phyloP scores from a whole-genome alignment of 441 rosid species.

The Gossypium lobatum region DNA sequence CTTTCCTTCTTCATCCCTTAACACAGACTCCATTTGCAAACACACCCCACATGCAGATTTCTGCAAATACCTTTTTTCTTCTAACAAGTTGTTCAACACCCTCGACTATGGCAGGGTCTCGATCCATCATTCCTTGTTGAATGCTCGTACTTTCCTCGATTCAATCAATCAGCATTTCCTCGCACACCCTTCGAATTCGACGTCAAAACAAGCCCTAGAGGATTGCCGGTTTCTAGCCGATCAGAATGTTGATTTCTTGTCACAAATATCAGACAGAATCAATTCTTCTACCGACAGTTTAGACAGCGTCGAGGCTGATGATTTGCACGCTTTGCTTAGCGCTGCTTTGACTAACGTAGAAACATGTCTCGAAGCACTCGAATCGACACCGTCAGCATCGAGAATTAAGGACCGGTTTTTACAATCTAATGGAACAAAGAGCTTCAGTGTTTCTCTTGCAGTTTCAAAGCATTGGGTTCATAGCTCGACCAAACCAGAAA shows the following conservation, averaged over 20 bases:
- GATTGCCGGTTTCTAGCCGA: slow-evolving; percentile 40
- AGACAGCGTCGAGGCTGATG: slow-evolving; percentile 21
- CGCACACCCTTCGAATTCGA: slow-evolving; percentile 4
- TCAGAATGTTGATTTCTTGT: slow-evolving; percentile 33
- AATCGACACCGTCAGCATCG: slow-evolving; percentile 1
- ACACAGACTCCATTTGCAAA: slow-evolving; percentile 27
- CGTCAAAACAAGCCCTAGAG: slow-evolving; percentile 26
- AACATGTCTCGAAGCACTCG: slow-evolving; percentile 46
- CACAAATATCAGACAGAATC: slow-evolving; percentile 15
- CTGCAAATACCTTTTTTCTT: slow-evolving; percentile 29
- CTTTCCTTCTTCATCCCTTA: background rate
- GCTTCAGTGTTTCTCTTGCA: slow-evolving; percentile 40
- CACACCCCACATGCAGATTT: slow-evolving; percentile 31
- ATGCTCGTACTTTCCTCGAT: slow-evolving; percentile 20
- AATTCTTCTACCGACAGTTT: slow-evolving; percentile 17
- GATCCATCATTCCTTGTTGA: slow-evolving; percentile 23
- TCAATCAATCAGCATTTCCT: slow-evolving; percentile 10
- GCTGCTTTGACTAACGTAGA: slow-evolving; percentile 55
- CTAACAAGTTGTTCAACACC: slow-evolving; percentile 16
- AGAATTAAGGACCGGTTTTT: slow-evolving; percentile 7
- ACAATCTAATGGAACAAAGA: slow-evolving; percentile 25
- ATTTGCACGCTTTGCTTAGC: slow-evolving; percentile 40
- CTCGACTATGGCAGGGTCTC: slow-evolving; percentile 27
- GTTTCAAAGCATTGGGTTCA: slow-evolving; percentile 35
- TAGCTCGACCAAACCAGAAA: background rate